A percentile compares a stretch with the other conserved stretches of the same genome.
phyloP scores from a whole-genome alignment of 2,329 filamentous ascomycete species.

The Pestalotiopsis sp. region DNA sequence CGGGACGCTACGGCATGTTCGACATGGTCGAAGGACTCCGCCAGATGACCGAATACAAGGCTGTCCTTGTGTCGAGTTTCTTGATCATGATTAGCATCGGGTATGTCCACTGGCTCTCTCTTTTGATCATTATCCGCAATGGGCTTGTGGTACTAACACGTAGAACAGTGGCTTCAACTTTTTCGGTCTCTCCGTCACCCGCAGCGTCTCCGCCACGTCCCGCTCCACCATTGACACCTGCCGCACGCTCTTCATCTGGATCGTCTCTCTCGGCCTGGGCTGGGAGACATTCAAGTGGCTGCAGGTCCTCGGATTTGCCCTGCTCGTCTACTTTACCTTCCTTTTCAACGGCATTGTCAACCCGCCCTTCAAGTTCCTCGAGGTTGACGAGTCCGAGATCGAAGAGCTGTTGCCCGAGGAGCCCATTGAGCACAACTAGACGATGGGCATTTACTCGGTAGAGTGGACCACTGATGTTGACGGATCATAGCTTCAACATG shows the following conservation, averaged over 20 bases:
- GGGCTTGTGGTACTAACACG: not conserved
- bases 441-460: not conserved
- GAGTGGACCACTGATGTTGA: not conserved
- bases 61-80: constrained; percentile 76
- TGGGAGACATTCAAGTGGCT: constrained; percentile 99
- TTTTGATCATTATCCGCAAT: constrained; percentile 12
- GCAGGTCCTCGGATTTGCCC: constrained; percentile 83
- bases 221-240: constrained; percentile 97
- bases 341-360: constrained; percentile 93
- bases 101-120: constrained; percentile 51
- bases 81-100: constrained; percentile 98
- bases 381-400: constrained; percentile 50
- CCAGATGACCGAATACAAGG: constrained; percentile 73
- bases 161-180: constrained; percentile 87
- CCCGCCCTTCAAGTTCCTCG: constrained; percentile 75
- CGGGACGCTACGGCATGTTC: constrained; percentile 81
- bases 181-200: constrained; percentile 93
- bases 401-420: constrained; percentile 78
- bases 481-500: not conserved
- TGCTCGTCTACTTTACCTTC: constrained; percentile 96
- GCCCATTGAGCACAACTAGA: constrained; percentile 71
- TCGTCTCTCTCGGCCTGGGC: constrained; percentile 87
- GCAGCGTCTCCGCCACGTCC: constrained; percentile 86
- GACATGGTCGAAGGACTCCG: constrained; percentile 85
- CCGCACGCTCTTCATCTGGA: constrained; percentile 96